phyloP scores from a whole-genome alignment of 2,329 filamentous ascomycete species.

The Waltergamsia citrina region DNA sequence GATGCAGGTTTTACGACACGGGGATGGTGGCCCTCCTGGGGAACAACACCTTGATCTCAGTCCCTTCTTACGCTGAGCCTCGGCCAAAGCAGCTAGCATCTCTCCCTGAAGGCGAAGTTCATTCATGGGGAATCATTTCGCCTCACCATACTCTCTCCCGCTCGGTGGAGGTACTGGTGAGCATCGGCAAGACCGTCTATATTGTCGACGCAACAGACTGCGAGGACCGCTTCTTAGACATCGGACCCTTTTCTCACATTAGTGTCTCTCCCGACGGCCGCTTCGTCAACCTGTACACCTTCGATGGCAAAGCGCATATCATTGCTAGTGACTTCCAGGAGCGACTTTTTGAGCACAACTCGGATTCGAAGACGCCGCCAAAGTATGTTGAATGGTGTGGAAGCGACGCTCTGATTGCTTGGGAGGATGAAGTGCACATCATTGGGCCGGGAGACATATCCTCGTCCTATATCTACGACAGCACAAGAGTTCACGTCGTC shows the following conservation, averaged over 20 bases:
- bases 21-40: constrained; percentile 89
- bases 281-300: constrained; percentile 79
- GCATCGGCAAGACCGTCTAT: constrained; percentile 75
- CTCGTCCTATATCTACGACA: constrained; percentile 78
- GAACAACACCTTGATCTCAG: constrained; percentile 78
- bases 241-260: constrained; percentile 86
- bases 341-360: constrained; percentile 84
- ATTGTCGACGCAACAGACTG: constrained; percentile 82
- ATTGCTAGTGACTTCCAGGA: constrained; percentile 94
- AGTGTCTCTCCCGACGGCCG: constrained; percentile 85
- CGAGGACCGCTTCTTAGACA: constrained; percentile 83
- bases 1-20: constrained; percentile 63
- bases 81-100: constrained; percentile 73
- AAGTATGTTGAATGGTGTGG: constrained; percentile 94
- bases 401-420: constrained; percentile 87
- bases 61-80: constrained; percentile 86
- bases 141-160: constrained; percentile 83
- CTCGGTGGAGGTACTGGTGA: constrained; percentile 86
- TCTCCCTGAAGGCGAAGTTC: constrained; percentile 67
- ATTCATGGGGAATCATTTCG: constrained; percentile 83
- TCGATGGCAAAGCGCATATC: constrained; percentile 79
- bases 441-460: constrained; percentile 77
- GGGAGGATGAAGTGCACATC: constrained; percentile 95
- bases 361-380: constrained; percentile 73
- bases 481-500: constrained; percentile 77